phyloP scores from a whole-genome alignment of 2,329 filamentous ascomycete genomes.

The Phaeosphaeria sp. region DNA sequence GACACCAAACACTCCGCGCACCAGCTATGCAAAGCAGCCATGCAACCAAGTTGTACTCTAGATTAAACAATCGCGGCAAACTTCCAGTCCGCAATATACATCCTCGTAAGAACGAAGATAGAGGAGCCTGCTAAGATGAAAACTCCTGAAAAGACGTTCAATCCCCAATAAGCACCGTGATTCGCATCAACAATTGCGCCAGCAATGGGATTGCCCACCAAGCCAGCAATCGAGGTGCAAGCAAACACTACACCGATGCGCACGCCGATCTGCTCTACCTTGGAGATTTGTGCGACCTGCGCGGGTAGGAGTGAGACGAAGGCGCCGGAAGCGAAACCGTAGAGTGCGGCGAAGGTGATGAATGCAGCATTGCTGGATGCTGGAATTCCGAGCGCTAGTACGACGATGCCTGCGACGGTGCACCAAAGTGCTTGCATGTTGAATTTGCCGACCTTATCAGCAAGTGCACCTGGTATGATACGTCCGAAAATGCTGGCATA shows the following conservation, averaged over 20 bases:
- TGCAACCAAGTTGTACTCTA: too few species aligned
- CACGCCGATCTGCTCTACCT: conserved; percentile 61
- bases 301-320: conserved; percentile 57
- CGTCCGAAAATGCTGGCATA: conserved; percentile 60
- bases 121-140: conserved; percentile 54
- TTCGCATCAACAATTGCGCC: conserved; percentile 57
- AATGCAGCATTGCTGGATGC: conserved; percentile 52
- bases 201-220: conserved; percentile 58
- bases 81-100: conserved; percentile 37
- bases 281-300: conserved; percentile 50
- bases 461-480: conserved; percentile 61
- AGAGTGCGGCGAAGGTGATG: conserved; percentile 55
- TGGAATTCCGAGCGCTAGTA: conserved; percentile 57
- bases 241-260: conserved; percentile 61
- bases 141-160: conserved; percentile 71
- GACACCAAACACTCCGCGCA: background rate
- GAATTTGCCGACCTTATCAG: conserved; percentile 61
- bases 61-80: conserved; percentile 14
- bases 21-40: background rate
- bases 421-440: conserved; percentile 51
- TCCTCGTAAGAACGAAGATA: conserved; percentile 37
- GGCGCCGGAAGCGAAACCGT: conserved; percentile 60
- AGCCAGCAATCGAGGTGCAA: conserved; percentile 51
- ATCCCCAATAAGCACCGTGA: conserved; percentile 62
- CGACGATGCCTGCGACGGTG: conserved; percentile 50